A percentile compares a stretch with the other conserved stretches of the same genome.
phyloP scores from a whole-genome alignment of 2,329 filamentous ascomycete genomes.

The Thermothelomyces thermophilus region DNA sequence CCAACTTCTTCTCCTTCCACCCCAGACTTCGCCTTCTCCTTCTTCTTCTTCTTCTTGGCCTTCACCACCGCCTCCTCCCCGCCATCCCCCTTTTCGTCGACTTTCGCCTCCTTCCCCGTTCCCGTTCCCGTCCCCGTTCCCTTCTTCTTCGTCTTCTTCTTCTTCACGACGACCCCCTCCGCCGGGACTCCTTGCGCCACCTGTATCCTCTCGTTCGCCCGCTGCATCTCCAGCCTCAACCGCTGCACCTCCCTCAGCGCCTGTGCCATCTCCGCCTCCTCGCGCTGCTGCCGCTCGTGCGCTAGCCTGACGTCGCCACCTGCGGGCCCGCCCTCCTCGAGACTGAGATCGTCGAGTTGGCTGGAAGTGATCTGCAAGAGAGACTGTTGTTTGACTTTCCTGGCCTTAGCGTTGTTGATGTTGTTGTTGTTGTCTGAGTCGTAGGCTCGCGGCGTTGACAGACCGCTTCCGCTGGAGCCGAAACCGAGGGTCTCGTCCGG shows the following conservation, averaged over 20 bases:
- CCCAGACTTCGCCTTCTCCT: conserved; percentile 12
- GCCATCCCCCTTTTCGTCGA: conserved; percentile 27
- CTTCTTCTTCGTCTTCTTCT: conserved; percentile 50
- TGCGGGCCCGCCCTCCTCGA: conserved; percentile 42
- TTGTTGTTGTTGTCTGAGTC: conserved; percentile 49
- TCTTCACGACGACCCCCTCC: conserved; percentile 60
- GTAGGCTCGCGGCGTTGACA: conserved; percentile 44
- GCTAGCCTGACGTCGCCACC: conserved; percentile 38
- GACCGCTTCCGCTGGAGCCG: conserved; percentile 37
- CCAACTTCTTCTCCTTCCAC: not conserved
- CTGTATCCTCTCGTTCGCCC: conserved; percentile 68
- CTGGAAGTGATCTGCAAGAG: conserved; percentile 85
- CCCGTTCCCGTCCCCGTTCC: conserved; percentile 18
- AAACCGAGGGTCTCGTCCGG: conserved; percentile 64
- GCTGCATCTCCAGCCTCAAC: conserved; percentile 81
- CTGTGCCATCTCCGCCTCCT: conserved; percentile 82
- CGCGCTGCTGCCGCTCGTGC: conserved; percentile 61
- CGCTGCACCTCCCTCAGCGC: conserved; percentile 86
- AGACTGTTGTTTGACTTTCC: conserved; percentile 52
- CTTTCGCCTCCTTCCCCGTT: conserved; percentile 22
- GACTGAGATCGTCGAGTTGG: conserved; percentile 64
- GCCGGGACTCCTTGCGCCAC: conserved; percentile 60
- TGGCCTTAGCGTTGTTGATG: conserved; percentile 30
- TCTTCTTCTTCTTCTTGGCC: conserved; percentile 28
- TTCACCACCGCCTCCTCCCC: conserved; percentile 25